Conservation (phyloP, 2,329 filamentous ascomycete species). For the Phaeosphaeria sp. region DNA sequence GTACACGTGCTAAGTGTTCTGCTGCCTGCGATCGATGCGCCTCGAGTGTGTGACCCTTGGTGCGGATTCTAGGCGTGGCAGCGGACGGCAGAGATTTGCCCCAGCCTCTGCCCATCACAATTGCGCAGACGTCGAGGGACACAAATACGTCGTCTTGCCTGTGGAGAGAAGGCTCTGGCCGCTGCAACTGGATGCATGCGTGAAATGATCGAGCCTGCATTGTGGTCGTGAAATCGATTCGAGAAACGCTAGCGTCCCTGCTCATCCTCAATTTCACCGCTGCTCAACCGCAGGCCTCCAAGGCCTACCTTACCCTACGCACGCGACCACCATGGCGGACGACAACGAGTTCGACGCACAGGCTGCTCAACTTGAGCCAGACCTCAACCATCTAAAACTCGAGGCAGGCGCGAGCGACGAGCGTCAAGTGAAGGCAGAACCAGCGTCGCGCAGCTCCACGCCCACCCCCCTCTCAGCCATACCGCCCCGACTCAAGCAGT, state of each 20-base stretch:
- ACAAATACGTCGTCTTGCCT: neutral
- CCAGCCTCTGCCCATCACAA: neutral
- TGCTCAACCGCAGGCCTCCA: slow-evolving; percentile 12
- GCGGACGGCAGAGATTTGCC: neutral
- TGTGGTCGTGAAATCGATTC: slow-evolving; percentile 26
- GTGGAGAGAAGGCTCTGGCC: neutral
- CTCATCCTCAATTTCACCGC: slow-evolving; percentile 10
- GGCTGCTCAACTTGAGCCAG: slow-evolving; percentile 48
- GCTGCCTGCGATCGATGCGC: neutral
- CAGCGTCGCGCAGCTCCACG: slow-evolving; percentile 21
- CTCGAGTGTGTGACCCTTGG: slow-evolving; percentile 28
- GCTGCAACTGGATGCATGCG: slow-evolving; percentile 12
- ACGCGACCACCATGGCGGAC: slow-evolving; percentile 44
- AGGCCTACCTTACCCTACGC: neutral
- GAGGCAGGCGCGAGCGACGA: slow-evolving; percentile 26
- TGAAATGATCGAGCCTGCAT: slow-evolving; percentile 32
- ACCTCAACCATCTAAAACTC: slow-evolving; percentile 25
- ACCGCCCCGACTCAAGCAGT: slow-evolving; percentile 33
- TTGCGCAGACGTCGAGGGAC: neutral
- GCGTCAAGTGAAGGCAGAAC: neutral
- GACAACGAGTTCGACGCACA: slow-evolving; percentile 42
- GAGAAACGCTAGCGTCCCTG: slow-evolving; percentile 22
- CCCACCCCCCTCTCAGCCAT: slow-evolving; percentile 36
- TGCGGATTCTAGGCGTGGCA: slow-evolving; percentile 1
- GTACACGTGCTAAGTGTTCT: neutral